Evolutionary conservation across 352 stramenopile species (phyloP).

Genomic region (Phytopythium mirpurense): DNA sequence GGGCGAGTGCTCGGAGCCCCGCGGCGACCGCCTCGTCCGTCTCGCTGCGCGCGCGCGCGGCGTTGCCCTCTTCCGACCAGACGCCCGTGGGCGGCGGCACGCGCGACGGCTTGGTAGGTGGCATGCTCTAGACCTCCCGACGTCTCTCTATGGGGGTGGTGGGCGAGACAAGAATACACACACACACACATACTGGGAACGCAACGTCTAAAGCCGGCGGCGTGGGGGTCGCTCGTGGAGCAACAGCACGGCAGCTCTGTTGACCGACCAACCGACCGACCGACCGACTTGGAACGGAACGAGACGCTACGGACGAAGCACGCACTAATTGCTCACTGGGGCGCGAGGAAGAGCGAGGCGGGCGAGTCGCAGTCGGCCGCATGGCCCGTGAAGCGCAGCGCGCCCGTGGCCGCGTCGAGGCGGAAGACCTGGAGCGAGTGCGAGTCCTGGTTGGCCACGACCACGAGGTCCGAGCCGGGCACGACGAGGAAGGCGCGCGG

Average conservation of each 20-base stretch:
- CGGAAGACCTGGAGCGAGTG: slow-evolving; percentile 56
- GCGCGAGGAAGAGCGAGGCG: slow-evolving; percentile 35
- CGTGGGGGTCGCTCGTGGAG: too few species aligned
- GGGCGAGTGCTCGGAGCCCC: slow-evolving; percentile 16
- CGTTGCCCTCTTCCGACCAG: slow-evolving; percentile 51
- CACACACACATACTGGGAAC: too few species aligned
- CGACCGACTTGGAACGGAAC: too few species aligned
- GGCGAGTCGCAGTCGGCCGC: slow-evolving; percentile 40
- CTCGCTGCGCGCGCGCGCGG: slow-evolving; percentile 15
- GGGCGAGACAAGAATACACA: too few species aligned
- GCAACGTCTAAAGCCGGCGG: too few species aligned
- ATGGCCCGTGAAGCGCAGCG: slow-evolving; percentile 42
- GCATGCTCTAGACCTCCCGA: too few species aligned
- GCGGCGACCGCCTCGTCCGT: slow-evolving; percentile 14
- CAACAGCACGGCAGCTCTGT: too few species aligned
- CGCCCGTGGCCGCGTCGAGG: slow-evolving; percentile 32
- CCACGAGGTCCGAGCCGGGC: slow-evolving; percentile 42
- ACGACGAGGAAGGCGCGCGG: slow-evolving; percentile 52
- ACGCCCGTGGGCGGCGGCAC: slow-evolving; percentile 20
- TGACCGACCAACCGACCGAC: too few species aligned
- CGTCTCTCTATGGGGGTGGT: too few species aligned
- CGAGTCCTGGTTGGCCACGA: slow-evolving; percentile 63
- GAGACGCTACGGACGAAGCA: too few species aligned
- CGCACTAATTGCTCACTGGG: background rate
- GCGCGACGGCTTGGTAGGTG: background rate